These are phyloP conservation scores for Haplosporangium gracile DNA, from an alignment of 192 early-diverging fungal genomes.

Conservation along the genomic window DNA sequence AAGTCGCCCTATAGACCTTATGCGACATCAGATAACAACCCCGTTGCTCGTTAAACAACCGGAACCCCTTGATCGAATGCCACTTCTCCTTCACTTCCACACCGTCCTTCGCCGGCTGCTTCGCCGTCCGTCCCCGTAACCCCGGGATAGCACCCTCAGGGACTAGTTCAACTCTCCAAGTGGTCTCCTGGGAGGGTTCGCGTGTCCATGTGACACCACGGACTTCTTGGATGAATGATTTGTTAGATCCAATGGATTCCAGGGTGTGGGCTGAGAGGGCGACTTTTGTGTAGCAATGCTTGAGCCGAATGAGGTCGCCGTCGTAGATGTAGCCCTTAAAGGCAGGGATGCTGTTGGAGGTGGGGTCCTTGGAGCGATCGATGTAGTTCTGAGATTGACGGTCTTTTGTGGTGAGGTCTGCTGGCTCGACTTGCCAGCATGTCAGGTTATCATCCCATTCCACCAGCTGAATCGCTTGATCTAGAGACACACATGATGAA, in stretches of 20 bases:
- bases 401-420: background rate
- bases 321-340: conserved; percentile 18
- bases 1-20: conserved; percentile 12
- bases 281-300: conserved; percentile 22
- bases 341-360: background rate
- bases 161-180: conserved; percentile 16
- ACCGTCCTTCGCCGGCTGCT: background rate
- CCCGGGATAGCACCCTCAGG: conserved; percentile 14
- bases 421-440: conserved; percentile 18
- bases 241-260: conserved; percentile 23
- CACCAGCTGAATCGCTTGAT: conserved; percentile 27
- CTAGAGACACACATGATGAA: conserved; percentile 17
- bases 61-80: conserved; percentile 29
- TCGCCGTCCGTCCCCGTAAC: background rate
- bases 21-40: conserved; percentile 24
- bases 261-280: background rate
- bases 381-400: background rate
- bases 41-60: conserved; percentile 22
- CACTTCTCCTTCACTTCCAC: conserved; percentile 5
- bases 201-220: conserved; percentile 7
- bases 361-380: background rate
- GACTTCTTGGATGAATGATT: conserved; percentile 20
- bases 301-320: background rate
- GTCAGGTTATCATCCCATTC: conserved; percentile 23
- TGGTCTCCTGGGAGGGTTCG: background rate